These are phyloP conservation scores for Pseudogymnoascus sp. DNA, from an alignment of 2,329 filamentous ascomycete genomes.

Conservation along the genomic window DNA sequence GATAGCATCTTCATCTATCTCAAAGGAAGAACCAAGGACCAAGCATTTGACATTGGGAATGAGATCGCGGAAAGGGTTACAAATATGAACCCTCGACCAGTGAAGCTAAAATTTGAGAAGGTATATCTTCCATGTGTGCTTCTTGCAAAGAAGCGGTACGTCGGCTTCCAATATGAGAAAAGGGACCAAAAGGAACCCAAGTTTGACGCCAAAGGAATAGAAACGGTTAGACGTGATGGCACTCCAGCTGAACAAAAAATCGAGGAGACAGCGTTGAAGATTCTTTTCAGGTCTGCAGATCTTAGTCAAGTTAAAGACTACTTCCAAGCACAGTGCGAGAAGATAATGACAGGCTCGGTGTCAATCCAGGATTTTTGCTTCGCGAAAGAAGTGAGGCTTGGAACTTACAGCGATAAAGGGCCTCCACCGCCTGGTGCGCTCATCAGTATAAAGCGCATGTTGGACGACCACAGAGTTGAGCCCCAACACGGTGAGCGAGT, in stretches of 20 bases:
- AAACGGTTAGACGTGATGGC: conserved; percentile 90
- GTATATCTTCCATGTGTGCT: conserved; percentile 94
- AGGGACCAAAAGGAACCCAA: conserved; percentile 67
- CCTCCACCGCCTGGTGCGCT: conserved; percentile 78
- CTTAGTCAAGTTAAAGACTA: conserved; percentile 81
- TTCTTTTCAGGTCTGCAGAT: conserved; percentile 84
- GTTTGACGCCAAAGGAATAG: conserved; percentile 97
- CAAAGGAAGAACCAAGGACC: conserved; percentile 73
- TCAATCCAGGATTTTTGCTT: conserved; percentile 96
- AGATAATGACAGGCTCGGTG: conserved; percentile 82
- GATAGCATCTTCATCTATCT: conserved; percentile 90
- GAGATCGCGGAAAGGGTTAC: conserved; percentile 87
- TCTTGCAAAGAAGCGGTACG: conserved; percentile 94
- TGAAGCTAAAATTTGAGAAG: conserved; percentile 98
- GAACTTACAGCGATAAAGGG: conserved; percentile 75
- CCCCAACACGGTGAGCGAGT: conserved; percentile 93
- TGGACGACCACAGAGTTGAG: conserved; percentile 75
- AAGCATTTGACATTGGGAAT: conserved; percentile 86
- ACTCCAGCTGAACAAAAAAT: conserved; percentile 95
- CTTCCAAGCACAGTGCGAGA: conserved; percentile 81
- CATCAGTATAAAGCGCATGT: conserved; percentile 78
- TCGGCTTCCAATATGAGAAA: conserved; percentile 92
- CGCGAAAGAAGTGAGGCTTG: conserved; percentile 81
- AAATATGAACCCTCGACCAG: conserved; percentile 76
- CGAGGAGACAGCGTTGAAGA: conserved; percentile 80